These are phyloP conservation scores for Peronosclerospora sorghi DNA, from an alignment of 352 stramenopile species.

Conservation along the genomic window DNA sequence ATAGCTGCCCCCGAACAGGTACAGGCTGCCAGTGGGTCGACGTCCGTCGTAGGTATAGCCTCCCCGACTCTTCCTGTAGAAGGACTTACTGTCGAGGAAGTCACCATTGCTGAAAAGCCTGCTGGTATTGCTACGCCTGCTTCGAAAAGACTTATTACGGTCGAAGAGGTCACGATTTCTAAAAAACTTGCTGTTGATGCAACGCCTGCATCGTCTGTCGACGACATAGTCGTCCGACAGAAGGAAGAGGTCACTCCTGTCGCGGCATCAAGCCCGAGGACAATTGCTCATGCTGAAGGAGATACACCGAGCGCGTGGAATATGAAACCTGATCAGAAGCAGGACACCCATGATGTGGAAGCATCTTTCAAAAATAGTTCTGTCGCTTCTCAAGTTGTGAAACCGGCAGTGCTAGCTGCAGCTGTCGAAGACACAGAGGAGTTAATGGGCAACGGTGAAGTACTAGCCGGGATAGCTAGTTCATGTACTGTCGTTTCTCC, in stretches of 20 bases:
- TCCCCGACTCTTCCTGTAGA: conserved; percentile 1
- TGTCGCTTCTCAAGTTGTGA: conserved; percentile 1
- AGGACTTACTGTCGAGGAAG: conserved; percentile 5
- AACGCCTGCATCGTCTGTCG: conserved; percentile 3
- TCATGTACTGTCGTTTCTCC: conserved; percentile 23
- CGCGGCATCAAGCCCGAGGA: conserved; percentile 7
- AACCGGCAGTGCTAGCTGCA: conserved; percentile 12
- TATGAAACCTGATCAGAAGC: conserved; percentile 16
- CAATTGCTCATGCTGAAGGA: conserved; percentile 4
- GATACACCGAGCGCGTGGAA: conserved; percentile 29
- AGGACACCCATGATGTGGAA: conserved; percentile 12
- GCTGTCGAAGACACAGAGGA: conserved; percentile 6
- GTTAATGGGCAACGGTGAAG: background rate
- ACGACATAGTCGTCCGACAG: conserved; percentile 4
- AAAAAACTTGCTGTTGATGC: conserved; percentile 1
- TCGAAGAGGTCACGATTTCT: background rate
- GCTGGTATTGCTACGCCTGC: conserved; percentile 1
- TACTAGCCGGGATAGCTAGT: conserved; percentile 1
- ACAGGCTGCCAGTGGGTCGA: conserved; percentile 6
- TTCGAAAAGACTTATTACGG: background rate
- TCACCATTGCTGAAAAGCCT: conserved; percentile 3
- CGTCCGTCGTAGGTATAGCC: conserved; percentile 5
- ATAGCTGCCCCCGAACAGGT: conserved; percentile 5
- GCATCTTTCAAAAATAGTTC: conserved; percentile 8
- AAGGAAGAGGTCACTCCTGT: conserved; percentile 6